Base-by-base conservation (phyloP, 208 protist genomes). In the Acanthamoeba lenticulata region DNA sequence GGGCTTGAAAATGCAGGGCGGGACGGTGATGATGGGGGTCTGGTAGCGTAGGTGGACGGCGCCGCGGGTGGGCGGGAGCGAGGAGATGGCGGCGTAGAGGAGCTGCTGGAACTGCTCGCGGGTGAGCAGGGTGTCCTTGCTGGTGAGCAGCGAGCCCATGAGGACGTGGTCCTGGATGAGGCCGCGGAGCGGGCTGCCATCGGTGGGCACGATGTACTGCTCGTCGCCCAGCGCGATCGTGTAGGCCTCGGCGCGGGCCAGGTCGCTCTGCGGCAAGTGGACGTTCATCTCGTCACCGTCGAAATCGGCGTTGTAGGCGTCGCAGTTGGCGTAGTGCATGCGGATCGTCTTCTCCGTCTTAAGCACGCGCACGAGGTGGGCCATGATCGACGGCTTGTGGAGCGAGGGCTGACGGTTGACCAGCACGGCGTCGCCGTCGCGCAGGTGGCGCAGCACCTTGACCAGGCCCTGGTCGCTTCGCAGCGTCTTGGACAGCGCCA, bases 261-360 rank as follows among this genome's bases (percentile, higher is more conserved):
- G 96, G 19, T 98, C 44, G 89, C 96, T 98, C 92, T 99, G 99
- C 85, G 99, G 99, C 9, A 99, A 98, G 96, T 99, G 99, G 42
- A 99, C 95, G 98, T 99, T 99, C 98, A 99, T 99, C 96, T 99
- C 99, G 97, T 99, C 99, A 52, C 72, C 72, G 97, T 99, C 99
- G 96, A 99, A 99, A 97, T 99, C 99, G 19, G 99, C 99, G 96
- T 99, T 99, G 97, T 99, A 99, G n/a, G 98, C 99, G 95, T 99
- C 99, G 96, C 99, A 99, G 97, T 99, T 99, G 55, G 99, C 98
- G 97, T 99, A 99, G 97, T 99, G 99, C 95, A 99, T 99, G 90
- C 99, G 98, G 69, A 99, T 96, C 57, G 99, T 99, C 40, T 96
- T 97, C 95, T 99, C 98, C 9, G 97, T 98, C n/a, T 97, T 97